Evolutionary conservation across 768 basidiomycete species (phyloP).

Genomic region (Termitomyces eurrhizus): DNA sequence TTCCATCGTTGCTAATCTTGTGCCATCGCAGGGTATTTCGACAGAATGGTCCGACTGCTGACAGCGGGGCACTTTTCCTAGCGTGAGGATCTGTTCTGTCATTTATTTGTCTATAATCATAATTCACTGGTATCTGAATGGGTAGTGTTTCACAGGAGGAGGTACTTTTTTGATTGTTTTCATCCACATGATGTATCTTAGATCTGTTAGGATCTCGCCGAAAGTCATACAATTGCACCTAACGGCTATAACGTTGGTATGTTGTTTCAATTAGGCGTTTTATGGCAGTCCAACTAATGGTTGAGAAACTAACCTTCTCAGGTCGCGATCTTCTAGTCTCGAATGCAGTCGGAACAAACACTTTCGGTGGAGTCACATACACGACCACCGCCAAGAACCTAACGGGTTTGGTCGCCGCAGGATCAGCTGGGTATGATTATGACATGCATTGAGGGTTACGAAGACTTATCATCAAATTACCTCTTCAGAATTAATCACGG

Average conservation of each 20-base stretch:
- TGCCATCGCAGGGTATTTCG: constrained; percentile 39
- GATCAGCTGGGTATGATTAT: constrained; percentile 37
- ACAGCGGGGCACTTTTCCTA: constrained; percentile 52
- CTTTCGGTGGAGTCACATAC: constrained; percentile 44
- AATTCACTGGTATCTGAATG: background rate
- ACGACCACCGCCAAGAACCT: constrained; percentile 40
- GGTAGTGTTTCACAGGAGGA: constrained; percentile 33
- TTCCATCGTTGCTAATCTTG: background rate
- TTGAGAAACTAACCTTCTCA: constrained; percentile 2
- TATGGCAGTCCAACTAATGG: background rate
- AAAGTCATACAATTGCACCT: constrained; percentile 29
- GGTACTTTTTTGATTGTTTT: constrained; percentile 13
- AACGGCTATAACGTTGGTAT: constrained; percentile 32
- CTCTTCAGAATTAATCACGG: constrained; percentile 31
- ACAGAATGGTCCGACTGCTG: constrained; percentile 49
- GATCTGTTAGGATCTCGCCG: constrained; percentile 19
- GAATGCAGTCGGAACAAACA: constrained; percentile 27
- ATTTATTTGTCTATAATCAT: background rate
- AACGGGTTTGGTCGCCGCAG: constrained; percentile 51
- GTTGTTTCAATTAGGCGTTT: background rate
- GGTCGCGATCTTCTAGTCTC: constrained; percentile 26
- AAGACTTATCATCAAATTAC: background rate
- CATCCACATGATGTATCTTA: background rate
- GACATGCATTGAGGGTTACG: background rate
- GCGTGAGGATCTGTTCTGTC: constrained; percentile 23